Percentiles rank a stretch among this genome's conserved stretches.
Conservation (phyloP, 495 filamentous ascomycete genomes). For the Tuber aestivum region DNA sequence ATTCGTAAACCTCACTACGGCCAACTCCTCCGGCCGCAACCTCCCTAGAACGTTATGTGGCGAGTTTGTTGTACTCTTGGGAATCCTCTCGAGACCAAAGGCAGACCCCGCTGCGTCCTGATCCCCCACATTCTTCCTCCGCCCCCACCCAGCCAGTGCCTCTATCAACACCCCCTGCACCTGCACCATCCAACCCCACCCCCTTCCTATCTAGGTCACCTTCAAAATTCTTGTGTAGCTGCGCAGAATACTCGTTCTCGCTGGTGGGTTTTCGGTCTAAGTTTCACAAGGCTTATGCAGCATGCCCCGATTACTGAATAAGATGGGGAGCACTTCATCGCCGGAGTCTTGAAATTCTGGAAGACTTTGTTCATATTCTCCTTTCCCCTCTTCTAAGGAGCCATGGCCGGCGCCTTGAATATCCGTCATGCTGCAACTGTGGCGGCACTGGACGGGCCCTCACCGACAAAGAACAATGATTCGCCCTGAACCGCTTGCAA, state of each 20-base stretch:
- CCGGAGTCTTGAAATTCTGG: too few relatives aligned
- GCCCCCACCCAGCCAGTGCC: constrained; percentile 52
- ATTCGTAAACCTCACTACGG: constrained; percentile 70
- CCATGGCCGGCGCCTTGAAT: constrained; percentile 27
- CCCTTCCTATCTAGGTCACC: constrained; percentile 54
- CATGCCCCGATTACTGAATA: too few relatives aligned
- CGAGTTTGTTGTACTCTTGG: constrained; percentile 53
- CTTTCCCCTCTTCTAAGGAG: constrained; percentile 4
- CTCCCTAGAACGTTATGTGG: constrained; percentile 48
- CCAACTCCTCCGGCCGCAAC: constrained; percentile 76
- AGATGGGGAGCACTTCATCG: too few relatives aligned
- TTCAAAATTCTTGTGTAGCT: constrained; percentile 70
- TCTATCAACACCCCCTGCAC: constrained; percentile 46
- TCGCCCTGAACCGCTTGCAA: too few relatives aligned
- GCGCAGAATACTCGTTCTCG: constrained; percentile 74
- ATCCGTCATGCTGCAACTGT: too few relatives aligned
- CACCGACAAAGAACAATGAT: neutral
- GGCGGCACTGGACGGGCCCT: constrained; percentile 8
- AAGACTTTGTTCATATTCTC: too few relatives aligned
- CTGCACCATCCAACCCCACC: too few relatives aligned
- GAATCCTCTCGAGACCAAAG: constrained; percentile 70
- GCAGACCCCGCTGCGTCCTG: constrained; percentile 57
- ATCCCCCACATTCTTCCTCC: too few relatives aligned
- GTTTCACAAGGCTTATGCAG: too few relatives aligned
- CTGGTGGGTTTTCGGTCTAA: too few relatives aligned